These are phyloP conservation scores for Helotiales sp. DNA, from an alignment of 2,329 filamentous ascomycete species.

Conservation along the genomic window DNA sequence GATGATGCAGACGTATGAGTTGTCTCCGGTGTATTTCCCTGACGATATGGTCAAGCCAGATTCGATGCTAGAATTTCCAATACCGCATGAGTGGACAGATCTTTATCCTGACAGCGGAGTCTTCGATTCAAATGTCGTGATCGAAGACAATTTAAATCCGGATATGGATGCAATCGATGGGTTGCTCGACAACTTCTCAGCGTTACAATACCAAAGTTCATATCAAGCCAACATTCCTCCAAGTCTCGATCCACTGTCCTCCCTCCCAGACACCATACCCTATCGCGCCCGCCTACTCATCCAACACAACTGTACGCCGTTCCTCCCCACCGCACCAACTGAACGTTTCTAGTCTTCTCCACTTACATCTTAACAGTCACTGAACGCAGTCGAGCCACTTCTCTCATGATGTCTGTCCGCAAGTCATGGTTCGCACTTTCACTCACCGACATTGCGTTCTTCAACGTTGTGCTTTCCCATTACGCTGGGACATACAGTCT, in stretches of 20 bases:
- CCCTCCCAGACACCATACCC: background rate
- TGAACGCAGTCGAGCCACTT: background rate
- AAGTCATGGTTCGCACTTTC: conserved; percentile 1
- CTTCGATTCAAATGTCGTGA: background rate
- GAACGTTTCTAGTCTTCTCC: background rate
- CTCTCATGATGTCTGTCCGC: conserved; percentile 3
- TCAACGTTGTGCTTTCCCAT: background rate
- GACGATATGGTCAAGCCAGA: background rate
- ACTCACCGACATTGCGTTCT: background rate
- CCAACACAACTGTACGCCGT: background rate
- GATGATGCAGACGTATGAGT: background rate
- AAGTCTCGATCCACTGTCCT: background rate
- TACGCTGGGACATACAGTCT: background rate
- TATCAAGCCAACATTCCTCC: background rate
- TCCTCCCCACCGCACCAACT: background rate
- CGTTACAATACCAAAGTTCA: background rate
- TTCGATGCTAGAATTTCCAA: background rate
- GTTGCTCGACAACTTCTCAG: background rate
- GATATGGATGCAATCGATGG: background rate
- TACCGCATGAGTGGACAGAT: background rate
- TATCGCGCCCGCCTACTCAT: background rate
- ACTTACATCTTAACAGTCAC: background rate
- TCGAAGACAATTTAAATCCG: background rate
- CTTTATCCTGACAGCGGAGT: background rate
- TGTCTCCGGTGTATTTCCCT: background rate